Base-by-base conservation (phyloP, 805 yeast genomes). In the Candida anglica region DNA sequence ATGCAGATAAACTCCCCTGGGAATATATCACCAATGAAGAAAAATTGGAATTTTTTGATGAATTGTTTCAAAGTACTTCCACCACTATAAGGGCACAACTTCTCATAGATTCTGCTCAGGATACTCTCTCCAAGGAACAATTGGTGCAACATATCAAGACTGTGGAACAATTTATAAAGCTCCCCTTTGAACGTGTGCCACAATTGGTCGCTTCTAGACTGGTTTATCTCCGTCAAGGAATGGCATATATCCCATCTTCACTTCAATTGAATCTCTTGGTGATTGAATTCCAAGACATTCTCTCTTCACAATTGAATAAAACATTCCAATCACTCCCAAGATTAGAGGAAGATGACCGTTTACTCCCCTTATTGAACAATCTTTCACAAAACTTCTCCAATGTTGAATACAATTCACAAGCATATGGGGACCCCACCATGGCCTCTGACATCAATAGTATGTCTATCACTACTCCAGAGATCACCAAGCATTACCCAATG, bases 291-390 rank as follows among this genome's bases (percentile, higher is more conserved):
- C 63, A 76, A 22, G 70, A 65, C 25, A 56, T 63, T 36, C 61
- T 89, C 34, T 53, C 56, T 2, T 52, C 58, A 13, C 75, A 78
- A 15, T 65, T 93, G 43, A 60, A 78, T 15, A 60, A 69, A 30
- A 86, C 97, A 0, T 79, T 87, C 47, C 84, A 83, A 51, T 73
- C 84, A 15, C 63, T 88, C 35, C 94, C 96, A 5, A 71, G 89
- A 8, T 64, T 91, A 36, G 96, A 88, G 51, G 98, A 91, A 62
- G 96, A 88, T 51, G 94, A 88, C 53, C 69, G 99, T 38, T 61
- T 93, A 28, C 63, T 88, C 33, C 97, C 97, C 1, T 77, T 93
- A 19, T 66, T 93, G 42, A 78, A 79, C 48, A 88, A 89, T 49
- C 59, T 93, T 30, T 77, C 94, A 0, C 71, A 75, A 19, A 65